Evolutionary conservation across 306 rosid genomes (phyloP), one percentile per base, ranked within the genome.

Genomic region (Medicago ruthenica): DNA sequence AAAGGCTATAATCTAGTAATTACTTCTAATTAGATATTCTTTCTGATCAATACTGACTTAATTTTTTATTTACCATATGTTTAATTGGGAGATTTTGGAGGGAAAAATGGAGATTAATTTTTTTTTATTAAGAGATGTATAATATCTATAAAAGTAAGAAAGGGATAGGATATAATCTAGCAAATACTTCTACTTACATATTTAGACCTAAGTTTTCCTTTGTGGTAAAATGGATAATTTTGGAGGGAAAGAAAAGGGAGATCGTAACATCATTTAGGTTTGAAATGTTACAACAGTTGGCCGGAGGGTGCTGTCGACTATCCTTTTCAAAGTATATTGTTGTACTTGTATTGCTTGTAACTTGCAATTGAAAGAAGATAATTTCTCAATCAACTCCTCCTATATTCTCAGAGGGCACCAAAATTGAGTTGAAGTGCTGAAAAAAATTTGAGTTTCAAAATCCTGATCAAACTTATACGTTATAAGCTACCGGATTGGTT

Each of bases 81-180:
- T 60, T 60, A 27, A 17, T 12, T 13, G 10, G 39, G 40, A 39
- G 39, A 14, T 12, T 60, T 27, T 27, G 67, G 20, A 31, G 41
- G 40, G 41, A 14, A 60, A 24, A 59, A 15, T 13, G 8, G 31
- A 39, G 31, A 39, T 17, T 9, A 18, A 16, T 16, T 3, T 15
- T 61, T 31, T 62, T 62, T 15, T 15, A 8, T 3, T 36, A 62
- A 61, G 42, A 57, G 17, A 24, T 22, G 1, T 64, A 16, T 34
- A 31, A 5, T 64, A 17, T 41, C 48, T 66, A 18, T 66, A 66
- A 11, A 65, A 11, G 21, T 65, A 18, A 40, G 51, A 65, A 17
- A 61, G 67, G 64, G 64, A 58, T 22, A 24, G 13, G 15, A 10
- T 58, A 58, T 58, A 58, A 58, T 58, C 39, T 58, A 22, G 50